Conservation (phyloP, 139 green algal species). For the Tetraselmis striata region DNA sequence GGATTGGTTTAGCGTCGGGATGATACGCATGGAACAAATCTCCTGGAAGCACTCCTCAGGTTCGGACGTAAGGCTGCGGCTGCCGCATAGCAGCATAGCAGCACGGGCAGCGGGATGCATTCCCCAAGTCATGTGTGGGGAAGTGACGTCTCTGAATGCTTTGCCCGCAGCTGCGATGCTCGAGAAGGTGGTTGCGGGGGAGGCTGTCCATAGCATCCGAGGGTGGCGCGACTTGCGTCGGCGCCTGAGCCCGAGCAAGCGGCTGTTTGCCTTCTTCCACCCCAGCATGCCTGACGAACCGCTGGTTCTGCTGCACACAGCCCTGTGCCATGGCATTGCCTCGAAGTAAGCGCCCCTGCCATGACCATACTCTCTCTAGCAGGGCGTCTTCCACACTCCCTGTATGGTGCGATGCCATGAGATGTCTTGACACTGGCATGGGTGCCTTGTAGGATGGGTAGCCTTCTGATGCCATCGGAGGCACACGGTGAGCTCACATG, state of each 20-base stretch:
- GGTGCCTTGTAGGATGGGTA: background rate
- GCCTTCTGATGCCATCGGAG: background rate
- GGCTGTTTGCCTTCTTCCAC: conserved; percentile 65
- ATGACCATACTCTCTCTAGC: too few species aligned
- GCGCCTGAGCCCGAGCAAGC: conserved; percentile 38
- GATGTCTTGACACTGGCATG: too few species aligned
- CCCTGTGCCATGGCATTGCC: conserved; percentile 29
- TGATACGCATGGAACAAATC: conserved; percentile 62
- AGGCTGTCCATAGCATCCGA: conserved; percentile 61
- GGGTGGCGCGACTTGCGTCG: conserved; percentile 46
- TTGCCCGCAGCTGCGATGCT: conserved; percentile 54
- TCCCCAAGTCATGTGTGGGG: too few species aligned
- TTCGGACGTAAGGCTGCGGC: too few species aligned
- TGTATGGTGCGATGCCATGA: too few species aligned
- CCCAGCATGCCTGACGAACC: conserved; percentile 56
- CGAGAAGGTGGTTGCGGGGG: conserved; percentile 45
- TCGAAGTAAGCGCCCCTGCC: background rate
- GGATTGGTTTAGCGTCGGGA: conserved; percentile 62
- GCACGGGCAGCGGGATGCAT: too few species aligned
- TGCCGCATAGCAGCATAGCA: too few species aligned
- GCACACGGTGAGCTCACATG: too few species aligned
- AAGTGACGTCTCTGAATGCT: too few species aligned
- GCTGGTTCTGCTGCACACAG: conserved; percentile 68
- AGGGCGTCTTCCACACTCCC: too few species aligned
- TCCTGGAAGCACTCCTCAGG: conserved; percentile 52